Percentiles rank a stretch among this genome's conserved stretches.
Conservation (phyloP, 441 rosid genomes). For the Aquilaria agallochum region DNA sequence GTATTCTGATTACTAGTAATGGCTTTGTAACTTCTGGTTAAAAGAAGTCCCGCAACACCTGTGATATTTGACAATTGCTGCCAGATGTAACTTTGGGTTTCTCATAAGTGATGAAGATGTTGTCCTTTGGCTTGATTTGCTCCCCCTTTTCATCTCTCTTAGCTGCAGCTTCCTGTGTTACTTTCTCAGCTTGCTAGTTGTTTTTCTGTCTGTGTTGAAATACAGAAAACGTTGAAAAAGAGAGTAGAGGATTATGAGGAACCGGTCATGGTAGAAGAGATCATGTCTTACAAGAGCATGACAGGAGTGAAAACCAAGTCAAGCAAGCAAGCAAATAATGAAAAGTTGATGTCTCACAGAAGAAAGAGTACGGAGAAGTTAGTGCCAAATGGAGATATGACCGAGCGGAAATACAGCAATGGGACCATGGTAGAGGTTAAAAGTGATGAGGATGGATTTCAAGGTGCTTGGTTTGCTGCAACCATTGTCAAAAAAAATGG, state of each 20-base stretch:
- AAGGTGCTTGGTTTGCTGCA: constrained; percentile 88
- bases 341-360: constrained; percentile 1
- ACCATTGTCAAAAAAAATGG: constrained; percentile 42
- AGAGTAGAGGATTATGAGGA: constrained; percentile 11
- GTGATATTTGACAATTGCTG: neutral
- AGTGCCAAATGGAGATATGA: constrained; percentile 12
- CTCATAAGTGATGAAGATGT: constrained; percentile 4
- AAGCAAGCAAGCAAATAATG: neutral
- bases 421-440: constrained; percentile 71
- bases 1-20: too few relatives aligned
- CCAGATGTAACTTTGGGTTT: neutral
- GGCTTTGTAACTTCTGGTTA: too few relatives aligned
- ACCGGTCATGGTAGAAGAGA: constrained; percentile 3
- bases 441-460: constrained; percentile 78
- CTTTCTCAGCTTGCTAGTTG: neutral
- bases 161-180: neutral
- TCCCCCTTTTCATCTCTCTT: neutral
- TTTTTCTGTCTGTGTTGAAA: neutral
- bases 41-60: too few relatives aligned
- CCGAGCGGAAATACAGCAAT: constrained; percentile 23
- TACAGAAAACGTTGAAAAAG: constrained; percentile 20
- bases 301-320: neutral
- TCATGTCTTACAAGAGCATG: neutral
- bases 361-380: constrained; percentile 11
- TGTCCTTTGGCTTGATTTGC: constrained; percentile 2